Base-by-base conservation (phyloP, 2,329 filamentous ascomycete genomes). In the Hypoxylon sp. region DNA sequence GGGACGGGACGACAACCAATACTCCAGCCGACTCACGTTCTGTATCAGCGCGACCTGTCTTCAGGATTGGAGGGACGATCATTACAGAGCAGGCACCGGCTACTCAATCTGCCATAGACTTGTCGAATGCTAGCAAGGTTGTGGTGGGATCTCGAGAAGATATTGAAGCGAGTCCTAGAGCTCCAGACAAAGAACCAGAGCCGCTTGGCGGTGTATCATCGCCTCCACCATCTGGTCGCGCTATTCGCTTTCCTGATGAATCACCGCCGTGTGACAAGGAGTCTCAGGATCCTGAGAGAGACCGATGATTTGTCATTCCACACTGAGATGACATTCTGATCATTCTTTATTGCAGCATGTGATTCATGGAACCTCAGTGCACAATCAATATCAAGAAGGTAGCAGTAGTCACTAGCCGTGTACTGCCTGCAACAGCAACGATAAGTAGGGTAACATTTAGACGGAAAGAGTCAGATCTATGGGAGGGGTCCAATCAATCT, bases 181-280 rank as follows among this genome's bases (percentile, higher is more conserved):
- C 63, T 48, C 26, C 39, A n/a, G 39, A 60, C 24, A 24, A 22
- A 10, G 52, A 52, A 17, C 35, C 52, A 24, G 57, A 37, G 35
- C 22, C 46, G 13, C 1, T 22, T 5, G 17, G 26, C 67, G 73
- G 74, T 39, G 29, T 26, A 11, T 59, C 72, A 50, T 59, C 69
- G 33, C 68, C 70, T 13, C 65, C 55, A 29, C 58, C 64, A 11
- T 71, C 73, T 17, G 72, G 74, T 33, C 79, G 83, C 66, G 81
- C 80, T 14, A 82, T 85, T 66, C 80, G 82, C 3, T 84, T 85
- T 60, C 81, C 82, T 3, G 83, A 84, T 68, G 84, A 83, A 64
- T 33, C 53, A 6, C 29, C 37, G 14, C 33, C 47, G 11, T 22
- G 37, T 22, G 26, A 9, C 19, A 46, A 37, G 29, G 66, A 53